Evolutionary conservation across 306 rosid species (phyloP).

Genomic region (Prunus armeniaca): DNA sequence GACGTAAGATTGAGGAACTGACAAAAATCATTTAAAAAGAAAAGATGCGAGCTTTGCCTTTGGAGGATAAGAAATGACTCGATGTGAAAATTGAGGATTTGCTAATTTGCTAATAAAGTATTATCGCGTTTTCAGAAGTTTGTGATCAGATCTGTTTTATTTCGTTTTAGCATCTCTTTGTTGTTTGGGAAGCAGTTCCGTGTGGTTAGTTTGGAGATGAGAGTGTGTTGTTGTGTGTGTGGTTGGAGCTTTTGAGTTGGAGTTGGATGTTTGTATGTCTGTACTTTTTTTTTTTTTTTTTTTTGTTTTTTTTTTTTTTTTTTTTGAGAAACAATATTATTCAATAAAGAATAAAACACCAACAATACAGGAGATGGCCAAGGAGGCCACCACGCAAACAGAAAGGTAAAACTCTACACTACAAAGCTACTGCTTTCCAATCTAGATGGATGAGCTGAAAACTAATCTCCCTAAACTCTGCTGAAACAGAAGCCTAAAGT

Average conservation of each 20-base stretch:
- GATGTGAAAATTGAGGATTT: neutral
- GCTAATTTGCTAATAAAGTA: neutral
- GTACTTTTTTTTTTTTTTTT: no score
- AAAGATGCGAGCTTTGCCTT: neutral
- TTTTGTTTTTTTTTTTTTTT: no score
- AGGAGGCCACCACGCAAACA: no score
- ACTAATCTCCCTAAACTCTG: no score
- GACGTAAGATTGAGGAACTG: neutral
- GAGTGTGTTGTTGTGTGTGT: neutral
- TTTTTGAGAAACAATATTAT: no score
- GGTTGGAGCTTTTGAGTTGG: neutral
- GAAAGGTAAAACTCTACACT: no score
- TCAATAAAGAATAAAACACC: no score
- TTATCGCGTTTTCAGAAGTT: neutral
- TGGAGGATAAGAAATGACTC: neutral
- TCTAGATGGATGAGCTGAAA: no score
- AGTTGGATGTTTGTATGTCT: no score
- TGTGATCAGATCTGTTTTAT: neutral
- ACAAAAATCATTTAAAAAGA: neutral
- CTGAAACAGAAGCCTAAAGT: no score
- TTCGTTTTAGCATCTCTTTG: neutral
- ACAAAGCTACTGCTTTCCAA: no score
- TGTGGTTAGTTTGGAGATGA: neutral
- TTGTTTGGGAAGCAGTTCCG: neutral
- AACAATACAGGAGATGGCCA: no score